Evolutionary conservation across 2,329 filamentous ascomycete genomes (phyloP).

Genomic region (Ophiocordyceps robertsii): DNA sequence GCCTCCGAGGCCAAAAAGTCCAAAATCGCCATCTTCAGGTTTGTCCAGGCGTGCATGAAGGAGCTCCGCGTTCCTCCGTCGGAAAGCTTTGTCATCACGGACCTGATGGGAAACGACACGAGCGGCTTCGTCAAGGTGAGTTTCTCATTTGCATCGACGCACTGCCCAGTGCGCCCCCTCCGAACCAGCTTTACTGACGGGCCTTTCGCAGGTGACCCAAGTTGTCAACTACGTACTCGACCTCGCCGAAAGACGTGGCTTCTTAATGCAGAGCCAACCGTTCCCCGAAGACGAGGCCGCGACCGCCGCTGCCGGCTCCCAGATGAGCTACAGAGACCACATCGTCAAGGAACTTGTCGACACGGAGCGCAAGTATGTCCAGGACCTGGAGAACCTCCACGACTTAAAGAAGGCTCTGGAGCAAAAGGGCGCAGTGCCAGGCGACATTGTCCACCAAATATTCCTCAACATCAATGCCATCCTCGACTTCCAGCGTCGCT

Average conservation of each 20-base stretch:
- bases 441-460: conserved; percentile 84
- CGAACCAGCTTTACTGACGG: neutral
- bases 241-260: conserved; percentile 63
- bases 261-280: conserved; percentile 50
- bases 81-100: conserved; percentile 83
- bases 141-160: neutral
- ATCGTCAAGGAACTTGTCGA: conserved; percentile 86
- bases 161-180: neutral
- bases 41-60: conserved; percentile 76
- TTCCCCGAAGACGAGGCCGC: conserved; percentile 40
- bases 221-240: conserved; percentile 90
- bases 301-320: conserved; percentile 38
- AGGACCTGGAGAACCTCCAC: conserved; percentile 89
- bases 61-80: conserved; percentile 66
- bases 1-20: conserved; percentile 59
- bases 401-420: conserved; percentile 83
- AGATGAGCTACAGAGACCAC: conserved; percentile 68
- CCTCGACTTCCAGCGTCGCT: conserved; percentile 87
- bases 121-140: conserved; percentile 89
- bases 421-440: conserved; percentile 74
- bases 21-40: conserved; percentile 84
- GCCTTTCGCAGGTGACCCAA: conserved; percentile 49
- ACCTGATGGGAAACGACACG: conserved; percentile 87
- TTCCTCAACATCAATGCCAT: conserved; percentile 94
- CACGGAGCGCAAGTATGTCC: conserved; percentile 94